Conservation (phyloP, 2,329 filamentous ascomycete species). For the Xylaria sp. region DNA sequence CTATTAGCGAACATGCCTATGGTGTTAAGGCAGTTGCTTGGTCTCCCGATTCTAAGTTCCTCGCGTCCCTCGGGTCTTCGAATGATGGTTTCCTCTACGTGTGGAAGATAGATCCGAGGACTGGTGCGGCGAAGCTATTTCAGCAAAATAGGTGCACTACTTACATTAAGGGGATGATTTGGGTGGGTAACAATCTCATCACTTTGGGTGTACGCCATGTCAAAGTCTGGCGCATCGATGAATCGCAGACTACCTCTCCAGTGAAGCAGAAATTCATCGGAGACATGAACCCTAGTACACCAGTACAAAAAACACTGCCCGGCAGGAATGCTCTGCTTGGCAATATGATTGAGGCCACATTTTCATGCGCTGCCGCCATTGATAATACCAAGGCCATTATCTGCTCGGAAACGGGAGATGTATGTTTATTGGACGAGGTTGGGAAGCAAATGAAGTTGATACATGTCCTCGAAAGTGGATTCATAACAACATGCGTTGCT, state of each 20-base stretch:
- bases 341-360: constrained; percentile 79
- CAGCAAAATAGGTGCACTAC: constrained; percentile 92
- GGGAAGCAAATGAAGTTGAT: constrained; percentile 73
- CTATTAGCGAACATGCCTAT: constrained; percentile 86
- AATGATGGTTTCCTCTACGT: constrained; percentile 96
- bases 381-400: constrained; percentile 77
- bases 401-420: constrained; percentile 84
- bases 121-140: constrained; percentile 78
- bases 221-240: constrained; percentile 90
- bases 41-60: constrained; percentile 82
- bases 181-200: constrained; percentile 83
- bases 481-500: constrained; percentile 70
- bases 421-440: constrained; percentile 86
- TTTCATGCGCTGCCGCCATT: constrained; percentile 76
- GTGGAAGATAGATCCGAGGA: constrained; percentile 85
- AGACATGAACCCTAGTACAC: constrained; percentile 49
- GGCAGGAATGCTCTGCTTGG: constrained; percentile 90
- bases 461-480: constrained; percentile 69
- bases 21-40: constrained; percentile 89
- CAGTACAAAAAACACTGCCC: constrained; percentile 70
- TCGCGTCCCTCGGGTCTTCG: constrained; percentile 84
- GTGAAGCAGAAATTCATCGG: constrained; percentile 63
- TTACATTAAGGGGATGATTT: constrained; percentile 82
- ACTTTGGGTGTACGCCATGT: constrained; percentile 90
- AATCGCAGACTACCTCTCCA: constrained; percentile 63